Evolutionary conservation across 306 rosid genomes (phyloP).

Genomic region (Ormosia emarginata): DNA sequence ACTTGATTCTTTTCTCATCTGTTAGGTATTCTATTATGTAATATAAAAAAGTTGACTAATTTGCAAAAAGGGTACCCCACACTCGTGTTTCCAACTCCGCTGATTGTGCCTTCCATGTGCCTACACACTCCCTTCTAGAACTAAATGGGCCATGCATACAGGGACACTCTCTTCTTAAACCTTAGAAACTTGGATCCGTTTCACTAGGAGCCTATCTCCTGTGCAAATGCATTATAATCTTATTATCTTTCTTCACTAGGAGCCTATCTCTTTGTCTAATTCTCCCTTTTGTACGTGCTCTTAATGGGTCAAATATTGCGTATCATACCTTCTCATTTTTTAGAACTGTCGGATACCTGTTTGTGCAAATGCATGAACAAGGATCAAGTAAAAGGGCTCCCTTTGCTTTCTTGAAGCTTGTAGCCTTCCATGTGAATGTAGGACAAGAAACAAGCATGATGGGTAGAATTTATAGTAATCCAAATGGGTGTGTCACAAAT

Average conservation of each 20-base stretch:
- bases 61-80: slow-evolving; percentile 8
- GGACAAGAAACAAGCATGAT: slow-evolving; percentile 19
- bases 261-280: not conserved
- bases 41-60: not conserved
- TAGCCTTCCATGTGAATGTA: slow-evolving; percentile 31
- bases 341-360: not conserved
- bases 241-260: not conserved
- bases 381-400: slow-evolving; percentile 5
- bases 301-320: not conserved
- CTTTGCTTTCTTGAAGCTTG: slow-evolving; percentile 28
- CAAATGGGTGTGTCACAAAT: slow-evolving; percentile 8
- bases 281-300: not conserved
- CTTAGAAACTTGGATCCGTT: not conserved
- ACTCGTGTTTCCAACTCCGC: not conserved
- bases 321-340: not conserved
- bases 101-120: slow-evolving; percentile 37
- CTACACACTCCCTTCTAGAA: not conserved
- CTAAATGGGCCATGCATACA: slow-evolving; percentile 11
- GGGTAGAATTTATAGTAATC: slow-evolving; percentile 14
- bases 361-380: slow-evolving; percentile 35
- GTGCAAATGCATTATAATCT: not conserved
- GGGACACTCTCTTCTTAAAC: not conserved
- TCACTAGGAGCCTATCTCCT: too few species aligned
- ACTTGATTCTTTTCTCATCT: not conserved
- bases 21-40: slow-evolving; percentile 11